Base-by-base conservation (phyloP, 2,329 filamentous ascomycete species). In the Fusarium sulawesiense region DNA sequence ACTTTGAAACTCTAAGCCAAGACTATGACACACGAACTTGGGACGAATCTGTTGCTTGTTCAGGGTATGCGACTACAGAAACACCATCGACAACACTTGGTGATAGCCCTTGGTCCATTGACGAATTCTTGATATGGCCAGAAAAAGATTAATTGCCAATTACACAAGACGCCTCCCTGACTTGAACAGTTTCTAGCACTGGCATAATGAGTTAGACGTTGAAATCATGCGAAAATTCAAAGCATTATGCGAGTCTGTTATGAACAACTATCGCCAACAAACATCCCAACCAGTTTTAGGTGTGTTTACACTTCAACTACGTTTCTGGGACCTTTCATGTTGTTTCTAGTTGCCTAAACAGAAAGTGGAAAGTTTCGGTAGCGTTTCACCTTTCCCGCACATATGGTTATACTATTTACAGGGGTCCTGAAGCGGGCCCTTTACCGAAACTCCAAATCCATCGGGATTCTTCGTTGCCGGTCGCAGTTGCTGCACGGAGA, bases 121-220 rank as follows among this genome's bases (percentile, higher is more conserved):
- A 75, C 10, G 72, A 75, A 21, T 57, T 75, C 14, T 50, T 75
- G 13, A 29, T 56, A 20, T 75, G 72, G 73, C 72, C 73, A 6
- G 63, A 72, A 27, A 59, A 70, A 2, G 48, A 27, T 20, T 34
- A 4, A 27, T 4, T 30, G 23, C 9, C 12, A 8, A 13, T 14
- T 44, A 13, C 12, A 7, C 34, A 42, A 55, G 44, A 40, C 11
- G 6, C 18, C 6, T 37, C 5, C 34, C 4, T 13, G 6, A 8
- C 18, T 9, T 6, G 4, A 7, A 8, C 21, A 2, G 4, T 12
- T 13, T n/a, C 34, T 8, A 29, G 20, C 32, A 4, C 40, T 14
- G 23, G 5, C 23, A 10, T 27, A n/a, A 16, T 16, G 13, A 14
- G 9, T 14, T 16, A 18, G 4, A n/a, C 9, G 25, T 27, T 27